A percentile compares a stretch with the other conserved stretches of the same genome.
Conservation (phyloP, 2,329 filamentous ascomycete genomes). For the Acrodontium crateriforme region DNA sequence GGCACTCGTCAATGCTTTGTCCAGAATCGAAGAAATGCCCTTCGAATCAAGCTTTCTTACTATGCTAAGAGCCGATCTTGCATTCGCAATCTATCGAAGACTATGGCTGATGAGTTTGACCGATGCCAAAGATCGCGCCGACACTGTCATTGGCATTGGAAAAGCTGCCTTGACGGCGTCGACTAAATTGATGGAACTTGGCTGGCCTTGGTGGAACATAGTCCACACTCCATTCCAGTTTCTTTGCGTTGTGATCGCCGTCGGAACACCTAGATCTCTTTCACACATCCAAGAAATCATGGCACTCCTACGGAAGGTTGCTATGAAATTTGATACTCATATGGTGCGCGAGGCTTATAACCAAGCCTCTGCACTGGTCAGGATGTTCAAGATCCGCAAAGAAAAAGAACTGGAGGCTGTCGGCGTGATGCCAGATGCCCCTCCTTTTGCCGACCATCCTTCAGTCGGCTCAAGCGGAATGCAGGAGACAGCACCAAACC, state of each 20-base stretch:
- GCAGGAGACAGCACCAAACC: constrained; percentile 15
- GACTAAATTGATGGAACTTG: constrained; percentile 19
- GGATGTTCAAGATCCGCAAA: constrained; percentile 20
- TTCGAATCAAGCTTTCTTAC: constrained; percentile 25
- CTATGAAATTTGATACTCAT: constrained; percentile 22
- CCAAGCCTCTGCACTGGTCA: constrained; percentile 18
- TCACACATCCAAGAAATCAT: constrained; percentile 23
- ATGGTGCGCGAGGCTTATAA: constrained; percentile 26
- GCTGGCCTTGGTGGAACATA: constrained; percentile 31
- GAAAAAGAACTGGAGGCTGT: constrained; percentile 20
- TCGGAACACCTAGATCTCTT: constrained; percentile 26
- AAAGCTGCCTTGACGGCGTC: constrained; percentile 23
- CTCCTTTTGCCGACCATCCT: constrained; percentile 17
- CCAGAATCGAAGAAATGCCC: constrained; percentile 19
- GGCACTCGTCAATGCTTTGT: constrained; percentile 18
- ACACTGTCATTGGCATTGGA: constrained; percentile 24
- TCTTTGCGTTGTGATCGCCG: constrained; percentile 27
- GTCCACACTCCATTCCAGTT: constrained; percentile 30
- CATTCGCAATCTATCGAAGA: constrained; percentile 34
- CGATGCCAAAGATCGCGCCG: constrained; percentile 24
- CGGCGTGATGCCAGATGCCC: constrained; percentile 12
- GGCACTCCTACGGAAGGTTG: constrained; percentile 26
- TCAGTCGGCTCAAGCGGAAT: constrained; percentile 15
- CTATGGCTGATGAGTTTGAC: constrained; percentile 27
- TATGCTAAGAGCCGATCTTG: constrained; percentile 39